Conservation (phyloP, 352 stramenopile species). For the Globisporangium cederbergense region DNA sequence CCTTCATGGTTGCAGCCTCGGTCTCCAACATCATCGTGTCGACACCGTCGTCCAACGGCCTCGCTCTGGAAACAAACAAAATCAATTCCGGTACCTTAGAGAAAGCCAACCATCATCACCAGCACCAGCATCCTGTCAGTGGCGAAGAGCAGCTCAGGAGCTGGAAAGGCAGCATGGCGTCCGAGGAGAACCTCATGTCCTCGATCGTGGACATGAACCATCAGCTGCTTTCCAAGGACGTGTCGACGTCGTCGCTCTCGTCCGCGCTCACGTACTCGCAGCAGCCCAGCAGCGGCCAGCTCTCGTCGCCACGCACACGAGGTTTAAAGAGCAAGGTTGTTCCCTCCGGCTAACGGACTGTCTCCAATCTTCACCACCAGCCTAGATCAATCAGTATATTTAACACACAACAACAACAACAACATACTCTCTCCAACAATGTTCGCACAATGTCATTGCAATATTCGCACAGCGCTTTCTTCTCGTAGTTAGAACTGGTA, state of each 20-base stretch:
- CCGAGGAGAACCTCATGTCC: constrained; percentile 14
- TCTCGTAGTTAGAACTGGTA: constrained; percentile 41
- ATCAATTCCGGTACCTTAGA: not conserved
- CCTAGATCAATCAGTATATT: constrained; percentile 11
- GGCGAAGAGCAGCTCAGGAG: constrained; percentile 12
- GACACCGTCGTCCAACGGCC: constrained; percentile 11
- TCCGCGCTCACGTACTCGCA: constrained; percentile 14
- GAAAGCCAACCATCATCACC: not conserved
- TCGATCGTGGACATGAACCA: constrained; percentile 15
- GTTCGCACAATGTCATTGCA: not conserved
- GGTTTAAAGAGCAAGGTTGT: constrained; percentile 32
- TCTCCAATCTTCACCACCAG: constrained; percentile 10
- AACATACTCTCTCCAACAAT: not conserved
- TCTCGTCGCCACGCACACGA: constrained; percentile 23
- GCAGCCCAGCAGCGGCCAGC: constrained; percentile 3
- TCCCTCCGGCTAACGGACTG: constrained; percentile 30
- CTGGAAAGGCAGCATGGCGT: constrained; percentile 16
- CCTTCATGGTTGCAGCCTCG: constrained; percentile 14
- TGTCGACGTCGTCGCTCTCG: constrained; percentile 20
- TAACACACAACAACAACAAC: constrained; percentile 2
- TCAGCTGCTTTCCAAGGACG: constrained; percentile 19
- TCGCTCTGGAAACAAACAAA: not conserved
- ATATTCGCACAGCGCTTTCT: not conserved
- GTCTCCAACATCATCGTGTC: constrained; percentile 22
- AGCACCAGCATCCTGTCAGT: not conserved